phyloP scores from a whole-genome alignment of 2,329 filamentous ascomycete species.

The Alternaria metachromatica region DNA sequence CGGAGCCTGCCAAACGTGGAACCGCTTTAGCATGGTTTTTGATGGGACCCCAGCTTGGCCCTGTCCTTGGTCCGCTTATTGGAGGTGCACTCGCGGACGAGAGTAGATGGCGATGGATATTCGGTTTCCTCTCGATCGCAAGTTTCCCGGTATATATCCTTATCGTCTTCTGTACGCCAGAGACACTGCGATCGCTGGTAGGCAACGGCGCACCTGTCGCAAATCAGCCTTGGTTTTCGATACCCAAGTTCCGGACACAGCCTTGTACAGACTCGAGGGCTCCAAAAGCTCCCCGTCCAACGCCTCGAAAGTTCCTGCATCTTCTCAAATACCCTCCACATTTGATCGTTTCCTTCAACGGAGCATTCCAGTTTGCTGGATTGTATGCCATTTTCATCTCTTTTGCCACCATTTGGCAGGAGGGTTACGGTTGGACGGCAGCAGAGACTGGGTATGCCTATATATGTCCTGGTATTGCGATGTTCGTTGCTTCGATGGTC shows the following conservation, averaged over 20 bases:
- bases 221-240: slow-evolving; percentile 33
- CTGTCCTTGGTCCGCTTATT: slow-evolving; percentile 53
- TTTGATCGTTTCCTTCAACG: slow-evolving; percentile 38
- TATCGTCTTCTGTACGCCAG: slow-evolving; percentile 53
- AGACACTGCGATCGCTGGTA: slow-evolving; percentile 55
- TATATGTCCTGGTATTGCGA: slow-evolving; percentile 43
- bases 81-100: slow-evolving; percentile 50
- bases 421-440: slow-evolving; percentile 45
- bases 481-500: slow-evolving; percentile 46
- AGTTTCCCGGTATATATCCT: slow-evolving; percentile 36
- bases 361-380: slow-evolving; percentile 37
- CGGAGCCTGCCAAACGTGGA: slow-evolving; percentile 49
- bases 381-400: slow-evolving; percentile 37
- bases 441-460: slow-evolving; percentile 47
- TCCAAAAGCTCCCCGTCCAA: slow-evolving; percentile 31
- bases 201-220: slow-evolving; percentile 50
- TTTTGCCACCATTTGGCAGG: slow-evolving; percentile 33
- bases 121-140: slow-evolving; percentile 47
- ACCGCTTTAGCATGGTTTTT: slow-evolving; percentile 53
- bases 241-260: slow-evolving; percentile 34
- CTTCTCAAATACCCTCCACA: slow-evolving; percentile 38
- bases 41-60: slow-evolving; percentile 54
- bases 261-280: slow-evolving; percentile 23
- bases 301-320: slow-evolving; percentile 30
- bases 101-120: slow-evolving; percentile 54